Evolutionary conservation across 768 basidiomycete species (phyloP).

Genomic region (Mycena indigotica): DNA sequence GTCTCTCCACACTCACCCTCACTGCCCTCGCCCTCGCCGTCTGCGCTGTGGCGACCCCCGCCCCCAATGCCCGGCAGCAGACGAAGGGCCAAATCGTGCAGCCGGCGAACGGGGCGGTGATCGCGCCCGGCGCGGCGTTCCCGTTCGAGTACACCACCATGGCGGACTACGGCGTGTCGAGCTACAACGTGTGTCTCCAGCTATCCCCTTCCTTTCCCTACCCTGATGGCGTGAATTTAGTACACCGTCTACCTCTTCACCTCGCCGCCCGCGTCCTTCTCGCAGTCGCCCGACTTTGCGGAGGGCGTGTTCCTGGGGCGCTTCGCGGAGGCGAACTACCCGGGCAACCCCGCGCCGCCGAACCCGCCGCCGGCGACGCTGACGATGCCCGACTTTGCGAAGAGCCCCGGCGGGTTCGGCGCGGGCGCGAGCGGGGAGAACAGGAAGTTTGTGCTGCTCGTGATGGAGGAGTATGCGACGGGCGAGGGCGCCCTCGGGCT

Average conservation of each 20-base stretch:
- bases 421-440: conserved; percentile 34
- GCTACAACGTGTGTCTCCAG: conserved; percentile 35
- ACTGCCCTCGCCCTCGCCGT: too few relatives aligned
- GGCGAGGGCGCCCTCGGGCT: conserved; percentile 32
- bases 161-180: conserved; percentile 45
- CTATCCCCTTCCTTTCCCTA: neutral
- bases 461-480: conserved; percentile 47
- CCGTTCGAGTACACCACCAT: conserved; percentile 40
- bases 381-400: conserved; percentile 50
- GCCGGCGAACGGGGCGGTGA: conserved; percentile 33
- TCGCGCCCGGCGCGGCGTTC: conserved; percentile 44
- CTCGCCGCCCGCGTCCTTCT: conserved; percentile 27
- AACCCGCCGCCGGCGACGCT: conserved; percentile 42
- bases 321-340: conserved; percentile 46
- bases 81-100: conserved; percentile 22
- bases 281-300: conserved; percentile 32
- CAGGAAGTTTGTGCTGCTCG: conserved; percentile 36
- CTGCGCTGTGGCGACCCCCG: too few relatives aligned
- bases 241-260: conserved; percentile 46
- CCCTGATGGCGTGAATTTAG: conserved; percentile 12
- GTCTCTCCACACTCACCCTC: too few relatives aligned
- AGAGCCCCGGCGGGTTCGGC: conserved; percentile 42
- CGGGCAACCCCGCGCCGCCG: conserved; percentile 42
- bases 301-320: conserved; percentile 48
- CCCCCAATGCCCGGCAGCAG: too few relatives aligned